Percentiles rank a stretch among this genome's conserved stretches.
These are phyloP conservation scores for Rhododendron williamsianum DNA, from an alignment of 148 eudicot species.

Conservation along the genomic window DNA sequence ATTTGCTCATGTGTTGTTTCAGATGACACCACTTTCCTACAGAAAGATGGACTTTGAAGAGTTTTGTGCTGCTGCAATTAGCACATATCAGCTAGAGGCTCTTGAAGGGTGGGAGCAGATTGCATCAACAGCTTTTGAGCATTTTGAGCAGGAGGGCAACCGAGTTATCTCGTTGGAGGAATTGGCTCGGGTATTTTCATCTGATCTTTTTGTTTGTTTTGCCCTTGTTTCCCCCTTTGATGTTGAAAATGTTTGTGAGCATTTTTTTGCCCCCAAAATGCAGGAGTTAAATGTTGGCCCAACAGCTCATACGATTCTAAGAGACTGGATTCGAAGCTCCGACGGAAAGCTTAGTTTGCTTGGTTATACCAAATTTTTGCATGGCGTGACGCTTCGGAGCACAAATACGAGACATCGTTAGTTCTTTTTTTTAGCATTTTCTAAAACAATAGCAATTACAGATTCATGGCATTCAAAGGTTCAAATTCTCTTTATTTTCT, in stretches of 20 bases:
- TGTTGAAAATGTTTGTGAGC: not conserved
- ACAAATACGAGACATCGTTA: conserved; percentile 35
- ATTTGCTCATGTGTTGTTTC: conserved; percentile 8
- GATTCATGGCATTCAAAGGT: conserved; percentile 7
- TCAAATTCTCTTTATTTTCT: not conserved
- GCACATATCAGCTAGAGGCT: conserved; percentile 58
- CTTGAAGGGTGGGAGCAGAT: conserved; percentile 57
- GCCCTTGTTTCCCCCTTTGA: not conserved
- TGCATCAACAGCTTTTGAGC: conserved; percentile 45
- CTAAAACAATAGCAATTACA: not conserved
- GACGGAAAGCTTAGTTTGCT: conserved; percentile 59
- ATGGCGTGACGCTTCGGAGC: conserved; percentile 59
- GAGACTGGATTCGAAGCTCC: conserved; percentile 53
- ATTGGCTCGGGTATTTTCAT: conserved; percentile 47
- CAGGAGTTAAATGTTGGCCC: conserved; percentile 67
- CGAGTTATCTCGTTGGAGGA: conserved; percentile 53
- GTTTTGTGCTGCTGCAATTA: conserved; percentile 69
- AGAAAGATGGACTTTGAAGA: conserved; percentile 63
- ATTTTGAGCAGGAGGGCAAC: conserved; percentile 61
- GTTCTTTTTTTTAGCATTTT: conserved; percentile 8
- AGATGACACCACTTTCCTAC: conserved; percentile 64
- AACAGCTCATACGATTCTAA: conserved; percentile 42
- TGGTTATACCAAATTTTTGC: conserved; percentile 69
- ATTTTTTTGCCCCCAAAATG: not conserved
- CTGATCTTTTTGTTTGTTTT: not conserved